A percentile compares a stretch with the other conserved stretches of the same genome.
Evolutionary conservation across 2,329 filamentous ascomycete species (phyloP).

Genomic region (Sphaerulina vaccinii): DNA sequence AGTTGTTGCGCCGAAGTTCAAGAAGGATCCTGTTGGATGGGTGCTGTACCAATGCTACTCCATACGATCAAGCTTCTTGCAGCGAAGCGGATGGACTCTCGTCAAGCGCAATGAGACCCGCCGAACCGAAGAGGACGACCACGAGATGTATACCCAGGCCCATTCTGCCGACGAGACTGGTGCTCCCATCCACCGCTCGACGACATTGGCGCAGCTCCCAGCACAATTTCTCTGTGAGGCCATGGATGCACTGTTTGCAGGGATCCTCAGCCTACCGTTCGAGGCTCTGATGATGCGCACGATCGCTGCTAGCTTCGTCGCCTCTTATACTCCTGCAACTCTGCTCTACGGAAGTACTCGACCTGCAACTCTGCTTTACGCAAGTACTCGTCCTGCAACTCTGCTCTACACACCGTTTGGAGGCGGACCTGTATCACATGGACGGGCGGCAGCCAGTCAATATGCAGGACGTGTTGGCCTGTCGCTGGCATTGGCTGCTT

Average conservation of each 20-base stretch:
- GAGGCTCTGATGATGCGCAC: slow-evolving; percentile 28
- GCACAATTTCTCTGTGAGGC: slow-evolving; percentile 23
- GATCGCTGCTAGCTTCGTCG: slow-evolving; percentile 22
- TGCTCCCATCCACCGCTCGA: slow-evolving; percentile 23
- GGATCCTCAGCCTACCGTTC: slow-evolving; percentile 28
- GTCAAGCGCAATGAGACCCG: slow-evolving; percentile 2
- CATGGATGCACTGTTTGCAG: slow-evolving; percentile 26
- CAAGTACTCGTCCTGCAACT: slow-evolving; percentile 1
- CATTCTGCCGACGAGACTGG: neutral
- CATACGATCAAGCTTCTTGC: slow-evolving; percentile 21
- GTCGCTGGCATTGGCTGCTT: slow-evolving; percentile 21
- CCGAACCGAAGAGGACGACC: neutral
- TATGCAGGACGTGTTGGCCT: slow-evolving; percentile 28
- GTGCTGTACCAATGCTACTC: slow-evolving; percentile 25
- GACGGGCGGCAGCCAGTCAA: neutral
- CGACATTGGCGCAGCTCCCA: slow-evolving; percentile 28
- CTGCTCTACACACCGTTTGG: slow-evolving; percentile 16
- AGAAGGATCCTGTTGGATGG: slow-evolving; percentile 28
- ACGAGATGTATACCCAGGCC: neutral
- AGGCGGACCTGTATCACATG: slow-evolving; percentile 9
- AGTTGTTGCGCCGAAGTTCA: neutral
- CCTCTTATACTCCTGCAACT: no score
- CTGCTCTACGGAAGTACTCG: slow-evolving; percentile 5
- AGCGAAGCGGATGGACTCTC: slow-evolving; percentile 28
- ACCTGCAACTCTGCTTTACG: slow-evolving; percentile 5